Percentiles rank a stretch among this genome's conserved stretches.
These are phyloP conservation scores for Microsporum audouinii DNA, from an alignment of 2,329 filamentous ascomycete genomes.

Conservation along the genomic window DNA sequence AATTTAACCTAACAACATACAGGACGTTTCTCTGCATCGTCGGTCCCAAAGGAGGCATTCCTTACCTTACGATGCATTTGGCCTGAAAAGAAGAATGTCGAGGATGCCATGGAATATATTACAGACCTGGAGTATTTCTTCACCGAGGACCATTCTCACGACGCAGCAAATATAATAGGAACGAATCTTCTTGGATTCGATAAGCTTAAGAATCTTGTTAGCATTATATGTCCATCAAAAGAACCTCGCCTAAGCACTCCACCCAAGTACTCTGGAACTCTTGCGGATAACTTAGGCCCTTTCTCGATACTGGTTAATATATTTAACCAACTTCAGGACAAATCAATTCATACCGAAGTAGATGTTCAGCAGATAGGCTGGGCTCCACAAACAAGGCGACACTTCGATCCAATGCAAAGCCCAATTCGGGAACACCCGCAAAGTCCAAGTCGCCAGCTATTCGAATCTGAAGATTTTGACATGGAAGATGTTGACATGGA, in stretches of 20 bases:
- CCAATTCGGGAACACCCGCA: not conserved
- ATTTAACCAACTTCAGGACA: constrained; percentile 6
- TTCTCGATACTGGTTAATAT: constrained; percentile 11
- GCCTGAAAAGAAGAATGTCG: constrained; percentile 6
- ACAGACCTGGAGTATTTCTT: constrained; percentile 11
- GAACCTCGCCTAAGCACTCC: constrained; percentile 5
- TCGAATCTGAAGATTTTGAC: not conserved
- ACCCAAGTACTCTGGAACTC: constrained; percentile 4
- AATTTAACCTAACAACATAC: too few relatives aligned
- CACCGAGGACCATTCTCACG: constrained; percentile 9
- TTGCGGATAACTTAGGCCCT: constrained; percentile 11
- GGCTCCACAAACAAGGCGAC: constrained; percentile 1
- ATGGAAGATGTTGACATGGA: constrained; percentile 2
- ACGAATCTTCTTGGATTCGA: constrained; percentile 10
- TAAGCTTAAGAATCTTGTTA: constrained; percentile 10
- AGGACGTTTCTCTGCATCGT: constrained; percentile 13
- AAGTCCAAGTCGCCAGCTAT: too few relatives aligned
- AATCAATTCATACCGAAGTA: not conserved
- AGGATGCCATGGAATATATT: constrained; percentile 10
- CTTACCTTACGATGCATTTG: constrained; percentile 12
- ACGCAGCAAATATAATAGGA: constrained; percentile 8
- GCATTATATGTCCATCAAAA: constrained; percentile 10
- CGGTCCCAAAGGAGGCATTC: constrained; percentile 13
- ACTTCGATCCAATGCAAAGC: not conserved
- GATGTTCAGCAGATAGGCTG: not conserved